These are phyloP conservation scores for Cystobasidium slooffiae DNA, from an alignment of 1,284 basidiomycete genomes.

Conservation along the genomic window DNA sequence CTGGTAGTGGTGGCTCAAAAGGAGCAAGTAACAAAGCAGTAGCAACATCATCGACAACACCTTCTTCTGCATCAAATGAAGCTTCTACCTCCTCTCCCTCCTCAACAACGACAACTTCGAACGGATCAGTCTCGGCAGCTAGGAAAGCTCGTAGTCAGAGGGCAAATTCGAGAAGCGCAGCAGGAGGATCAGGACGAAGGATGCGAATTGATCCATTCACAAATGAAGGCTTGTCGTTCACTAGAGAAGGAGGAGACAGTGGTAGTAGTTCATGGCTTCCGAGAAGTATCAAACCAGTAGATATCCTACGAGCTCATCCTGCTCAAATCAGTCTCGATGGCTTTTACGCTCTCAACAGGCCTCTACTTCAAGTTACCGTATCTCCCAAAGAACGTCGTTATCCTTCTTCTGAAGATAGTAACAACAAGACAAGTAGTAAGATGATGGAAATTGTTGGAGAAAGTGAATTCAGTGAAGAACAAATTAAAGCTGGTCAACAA, in stretches of 20 bases:
- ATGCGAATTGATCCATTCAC: slow-evolving; percentile 26
- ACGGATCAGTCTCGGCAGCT: not conserved
- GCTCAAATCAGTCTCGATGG: slow-evolving; percentile 32
- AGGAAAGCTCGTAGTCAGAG: slow-evolving; percentile 29
- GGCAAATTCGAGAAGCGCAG: slow-evolving; percentile 14
- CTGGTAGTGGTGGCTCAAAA: not conserved
- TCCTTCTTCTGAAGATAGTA: slow-evolving; percentile 13
- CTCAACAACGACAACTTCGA: not conserved
- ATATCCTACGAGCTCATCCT: slow-evolving; percentile 21
- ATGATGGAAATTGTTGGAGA: slow-evolving; percentile 34
- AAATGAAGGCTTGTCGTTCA: not conserved
- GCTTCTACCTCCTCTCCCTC: not conserved
- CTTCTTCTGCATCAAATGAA: not conserved
- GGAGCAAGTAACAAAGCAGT: not conserved
- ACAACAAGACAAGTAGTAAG: not conserved
- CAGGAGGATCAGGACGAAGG: slow-evolving; percentile 4
- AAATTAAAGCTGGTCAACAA: slow-evolving; percentile 7
- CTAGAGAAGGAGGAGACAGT: not conserved
- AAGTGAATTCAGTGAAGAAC: slow-evolving; percentile 26
- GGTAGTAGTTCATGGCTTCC: slow-evolving; percentile 18
- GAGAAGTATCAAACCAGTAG: slow-evolving; percentile 25
- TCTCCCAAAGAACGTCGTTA: slow-evolving; percentile 23
- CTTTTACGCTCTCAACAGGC: slow-evolving; percentile 30
- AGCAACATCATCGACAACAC: slow-evolving; percentile 7
- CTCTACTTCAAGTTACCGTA: slow-evolving; percentile 37